Evolutionary conservation across 1,284 basidiomycete genomes (phyloP).

Genomic region (Takashimella tepidaria): DNA sequence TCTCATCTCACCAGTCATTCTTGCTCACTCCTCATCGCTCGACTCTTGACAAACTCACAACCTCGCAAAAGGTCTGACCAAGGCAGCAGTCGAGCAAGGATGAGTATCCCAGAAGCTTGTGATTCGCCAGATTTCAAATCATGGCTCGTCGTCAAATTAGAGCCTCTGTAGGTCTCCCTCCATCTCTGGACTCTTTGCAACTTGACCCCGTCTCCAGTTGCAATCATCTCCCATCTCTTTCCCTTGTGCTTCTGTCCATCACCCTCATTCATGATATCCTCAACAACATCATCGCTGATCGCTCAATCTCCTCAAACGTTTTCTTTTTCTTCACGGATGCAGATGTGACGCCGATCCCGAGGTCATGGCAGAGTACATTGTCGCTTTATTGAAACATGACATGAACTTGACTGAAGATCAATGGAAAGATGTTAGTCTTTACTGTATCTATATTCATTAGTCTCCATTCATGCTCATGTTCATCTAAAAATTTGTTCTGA

Average conservation of each 20-base stretch:
- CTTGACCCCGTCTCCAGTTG: no score
- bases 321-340: slow-evolving; percentile 19
- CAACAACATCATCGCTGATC: neutral
- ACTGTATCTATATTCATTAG: neutral
- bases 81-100: no score
- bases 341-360: slow-evolving; percentile 96
- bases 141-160: slow-evolving; percentile 77
- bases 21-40: no score
- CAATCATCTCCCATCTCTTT: no score
- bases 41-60: no score
- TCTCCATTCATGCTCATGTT: no score
- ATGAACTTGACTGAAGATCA: slow-evolving; percentile 64
- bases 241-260: slow-evolving; percentile 16
- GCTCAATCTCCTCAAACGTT: slow-evolving; percentile 7
- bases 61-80: no score
- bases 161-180: slow-evolving; percentile 64
- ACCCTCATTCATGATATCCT: neutral
- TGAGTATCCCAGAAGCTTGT: slow-evolving; percentile 35
- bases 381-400: slow-evolving; percentile 89
- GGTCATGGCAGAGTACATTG: slow-evolving; percentile 87
- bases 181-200: neutral
- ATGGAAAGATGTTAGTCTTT: slow-evolving; percentile 58
- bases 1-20: no score
- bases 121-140: slow-evolving; percentile 43
- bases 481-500: no score